phyloP scores from a whole-genome alignment of 106 monocot genomes.

The Apostasia shenzhenica region DNA sequence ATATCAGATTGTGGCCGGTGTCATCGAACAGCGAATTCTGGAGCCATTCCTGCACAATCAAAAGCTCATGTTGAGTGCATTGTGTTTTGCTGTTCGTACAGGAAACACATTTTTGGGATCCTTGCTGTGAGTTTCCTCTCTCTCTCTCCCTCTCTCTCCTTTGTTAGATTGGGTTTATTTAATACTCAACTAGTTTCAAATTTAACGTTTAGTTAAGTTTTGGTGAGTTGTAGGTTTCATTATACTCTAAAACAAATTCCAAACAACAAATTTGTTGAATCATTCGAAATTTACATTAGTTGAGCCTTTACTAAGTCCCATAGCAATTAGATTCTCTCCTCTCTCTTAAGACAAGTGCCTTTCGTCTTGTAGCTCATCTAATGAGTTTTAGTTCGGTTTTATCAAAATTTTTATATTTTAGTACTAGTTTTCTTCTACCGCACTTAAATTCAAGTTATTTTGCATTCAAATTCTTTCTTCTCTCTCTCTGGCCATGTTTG shows the following conservation, averaged over 20 bases:
- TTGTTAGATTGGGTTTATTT: background rate
- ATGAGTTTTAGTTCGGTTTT: too few relatives aligned
- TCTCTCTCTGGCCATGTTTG: background rate
- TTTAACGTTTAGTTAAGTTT: background rate
- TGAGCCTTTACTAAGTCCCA: too few relatives aligned
- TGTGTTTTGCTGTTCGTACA: constrained; percentile 83
- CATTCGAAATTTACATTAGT: too few relatives aligned
- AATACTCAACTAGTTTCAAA: background rate
- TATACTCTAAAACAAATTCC: too few relatives aligned
- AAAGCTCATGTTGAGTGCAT: constrained; percentile 49
- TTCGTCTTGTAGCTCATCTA: too few relatives aligned
- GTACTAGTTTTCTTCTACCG: too few relatives aligned
- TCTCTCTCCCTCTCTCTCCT: background rate
- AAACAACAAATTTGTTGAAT: too few relatives aligned
- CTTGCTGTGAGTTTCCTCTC: constrained; percentile 46
- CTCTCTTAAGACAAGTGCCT: too few relatives aligned
- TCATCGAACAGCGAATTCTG: constrained; percentile 73
- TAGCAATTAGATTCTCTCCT: too few relatives aligned
- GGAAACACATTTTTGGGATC: constrained; percentile 91
- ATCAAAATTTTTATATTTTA: too few relatives aligned
- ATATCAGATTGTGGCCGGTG: constrained; percentile 74
- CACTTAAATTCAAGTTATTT: too few relatives aligned
- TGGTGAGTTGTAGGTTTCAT: background rate
- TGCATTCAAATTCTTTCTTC: too few relatives aligned
- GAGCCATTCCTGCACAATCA: constrained; percentile 72